Evolutionary conservation across 345 rosid genomes (phyloP).

Genomic region (Populus davidiana): DNA sequence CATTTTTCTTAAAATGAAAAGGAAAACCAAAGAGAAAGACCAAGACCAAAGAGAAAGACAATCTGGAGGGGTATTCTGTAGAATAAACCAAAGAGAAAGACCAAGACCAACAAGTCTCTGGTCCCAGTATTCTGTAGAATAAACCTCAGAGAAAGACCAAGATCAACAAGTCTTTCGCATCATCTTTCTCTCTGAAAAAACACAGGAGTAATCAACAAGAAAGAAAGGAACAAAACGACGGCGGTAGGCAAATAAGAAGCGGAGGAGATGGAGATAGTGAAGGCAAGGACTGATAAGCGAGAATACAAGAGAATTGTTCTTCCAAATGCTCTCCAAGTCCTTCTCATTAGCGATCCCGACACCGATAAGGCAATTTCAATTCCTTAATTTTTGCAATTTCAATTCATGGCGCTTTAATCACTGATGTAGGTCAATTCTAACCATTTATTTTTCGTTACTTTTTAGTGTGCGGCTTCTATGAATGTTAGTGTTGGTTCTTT

Average conservation of each 20-base stretch:
- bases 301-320: constrained; percentile 67
- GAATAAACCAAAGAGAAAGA: too few species aligned
- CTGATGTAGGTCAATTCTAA: not conserved
- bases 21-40: too few species aligned
- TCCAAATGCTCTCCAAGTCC: constrained; percentile 61
- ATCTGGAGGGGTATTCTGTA: too few species aligned
- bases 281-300: constrained; percentile 74
- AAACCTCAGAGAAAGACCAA: too few species aligned
- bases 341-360: constrained; percentile 82
- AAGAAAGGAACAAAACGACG: constrained; percentile 41
- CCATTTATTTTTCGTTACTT: not conserved
- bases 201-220: too few species aligned
- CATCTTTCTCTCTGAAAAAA: too few species aligned
- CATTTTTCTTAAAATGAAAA: too few species aligned
- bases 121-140: too few species aligned
- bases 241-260: constrained; percentile 41
- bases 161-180: too few species aligned
- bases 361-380: constrained; percentile 62
- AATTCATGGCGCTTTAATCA: not conserved
- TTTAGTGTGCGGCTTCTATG: constrained; percentile 94
- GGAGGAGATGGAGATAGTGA: constrained; percentile 54
- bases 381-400: not conserved
- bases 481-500: constrained; percentile 73
- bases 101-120: too few species aligned
- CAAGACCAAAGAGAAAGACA: too few species aligned